Base-by-base conservation (phyloP, 2,329 filamentous ascomycete genomes). In the Penicillium expansum region DNA sequence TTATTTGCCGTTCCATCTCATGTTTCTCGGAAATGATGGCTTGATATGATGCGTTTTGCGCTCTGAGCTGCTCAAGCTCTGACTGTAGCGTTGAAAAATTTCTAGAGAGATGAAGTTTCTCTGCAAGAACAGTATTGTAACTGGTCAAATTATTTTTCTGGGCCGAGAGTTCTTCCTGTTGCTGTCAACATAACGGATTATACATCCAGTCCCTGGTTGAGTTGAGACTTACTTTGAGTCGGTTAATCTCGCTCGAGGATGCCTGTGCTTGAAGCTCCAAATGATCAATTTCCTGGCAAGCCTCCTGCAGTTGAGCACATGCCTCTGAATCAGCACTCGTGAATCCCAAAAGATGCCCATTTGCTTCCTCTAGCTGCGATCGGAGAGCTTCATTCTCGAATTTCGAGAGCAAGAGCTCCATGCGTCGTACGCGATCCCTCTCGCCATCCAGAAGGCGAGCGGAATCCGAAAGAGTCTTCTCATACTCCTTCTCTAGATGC, bases 11-110 rank as follows among this genome's bases (percentile, higher is more conserved):
- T 69, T 94, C 87, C 14, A 97, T 76, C 2, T 88, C 82, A 44
- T 93, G 80, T 72, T 95, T 96, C 69, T 96, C 91, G 1, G 88
- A 80, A 16, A 95, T 79, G 11, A 90, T 77, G 2, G 83, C 81
- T 67, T 92, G 86, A 52, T 92, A 85, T 14, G 80, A 79, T 32
- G 77, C 73, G 20, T 78, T 79, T 69, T 88, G 85, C 7, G 81
- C 77, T 61, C 80, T 82, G 14, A 88, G 74, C 66, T 86, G 83
- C 60, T 87, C 84, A 33, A 88, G 67, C 69, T 89, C 86, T 3
- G 83, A 82, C 64, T 83, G 83, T 55, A 88, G 65, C 7, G 74
- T 77, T 27, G 82, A 79, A 20, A 89, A 68, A 66, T 88, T 85
- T 54, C 83, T 82, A 30, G 81, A 77, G 37, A 89, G 75, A 11